phyloP scores from a whole-genome alignment of 2,329 filamentous ascomycete species.

The Alternaria conjuncta region DNA sequence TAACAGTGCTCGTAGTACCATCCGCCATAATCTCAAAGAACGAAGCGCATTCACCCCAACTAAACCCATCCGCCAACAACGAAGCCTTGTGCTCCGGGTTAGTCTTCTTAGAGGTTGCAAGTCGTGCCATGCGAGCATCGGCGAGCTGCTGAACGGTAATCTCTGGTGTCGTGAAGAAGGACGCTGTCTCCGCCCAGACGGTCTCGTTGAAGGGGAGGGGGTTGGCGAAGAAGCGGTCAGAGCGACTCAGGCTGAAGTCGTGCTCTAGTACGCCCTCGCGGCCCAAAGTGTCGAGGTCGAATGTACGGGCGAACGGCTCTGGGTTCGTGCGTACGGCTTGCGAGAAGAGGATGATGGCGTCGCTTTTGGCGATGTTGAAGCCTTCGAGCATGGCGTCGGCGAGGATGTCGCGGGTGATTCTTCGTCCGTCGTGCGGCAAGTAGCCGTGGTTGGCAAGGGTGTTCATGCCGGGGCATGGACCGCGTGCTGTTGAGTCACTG shows the following conservation, averaged over 20 bases:
- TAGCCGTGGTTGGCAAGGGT: neutral
- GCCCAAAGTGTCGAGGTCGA: constrained; percentile 8
- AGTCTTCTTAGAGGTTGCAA: constrained; percentile 5
- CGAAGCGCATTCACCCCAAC: constrained; percentile 12
- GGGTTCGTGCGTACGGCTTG: constrained; percentile 12
- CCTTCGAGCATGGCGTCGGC: constrained; percentile 10
- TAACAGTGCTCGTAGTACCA: constrained; percentile 8
- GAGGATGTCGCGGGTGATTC: constrained; percentile 9
- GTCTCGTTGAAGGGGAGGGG: constrained; percentile 13
- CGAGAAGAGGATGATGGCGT: constrained; percentile 11
- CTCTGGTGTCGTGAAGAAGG: constrained; percentile 5
- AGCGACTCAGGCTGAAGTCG: constrained; percentile 12
- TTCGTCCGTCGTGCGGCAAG: neutral
- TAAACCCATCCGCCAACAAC: constrained; percentile 5
- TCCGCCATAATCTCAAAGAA: constrained; percentile 16
- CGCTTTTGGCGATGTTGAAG: constrained; percentile 11
- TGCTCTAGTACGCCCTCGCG: constrained; percentile 10
- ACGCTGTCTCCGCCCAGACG: constrained; percentile 9
- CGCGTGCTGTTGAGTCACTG: neutral
- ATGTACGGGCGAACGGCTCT: constrained; percentile 1
- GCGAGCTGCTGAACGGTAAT: constrained; percentile 9
- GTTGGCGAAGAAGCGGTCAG: constrained; percentile 9
- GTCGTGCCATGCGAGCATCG: neutral
- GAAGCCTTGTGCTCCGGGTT: constrained; percentile 11
- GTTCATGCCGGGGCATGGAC: neutral